Evolutionary conservation across 2,329 filamentous ascomycete genomes (phyloP), one percentile per base, ranked within the genome.

Genomic region (Pseudohalonectria lignicola): DNA sequence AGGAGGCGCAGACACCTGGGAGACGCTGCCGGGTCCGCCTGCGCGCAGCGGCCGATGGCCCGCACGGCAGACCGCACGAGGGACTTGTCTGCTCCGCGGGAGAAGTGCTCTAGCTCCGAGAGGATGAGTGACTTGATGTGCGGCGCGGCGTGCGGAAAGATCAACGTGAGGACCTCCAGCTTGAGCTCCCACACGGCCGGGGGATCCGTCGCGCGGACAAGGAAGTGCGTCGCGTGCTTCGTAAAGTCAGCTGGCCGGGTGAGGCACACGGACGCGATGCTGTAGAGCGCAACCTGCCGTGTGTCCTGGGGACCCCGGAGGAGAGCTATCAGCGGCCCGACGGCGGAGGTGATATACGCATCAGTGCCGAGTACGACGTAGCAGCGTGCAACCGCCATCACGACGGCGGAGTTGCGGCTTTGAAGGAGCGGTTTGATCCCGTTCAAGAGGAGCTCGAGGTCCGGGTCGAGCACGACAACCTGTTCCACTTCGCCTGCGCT

Each of bases 81-180:
- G 1, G 78, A 73, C 44, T 82, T 78, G 54, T 94, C 80, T 11
- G 57, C 67, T 4, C 76, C 79, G 42, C 81, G 76, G 1, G 85
- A 86, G 57, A 96, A 96, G 61, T 96, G 90, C 52, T 94, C 88
- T 5, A 98, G 71, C 55, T 98, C 92, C 47, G 84, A 88, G 36
- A 98, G 70, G 33, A 96, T 86, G 6, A 98, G 70, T 40, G 83
- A 84, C 57, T 94, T 93, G 42, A 83, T 66, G 42, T 86, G 79
- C 9, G 74, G 57, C 5, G 80, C 78, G 46, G 80, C 80, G 53
- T 94, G 74, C 0, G 90, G 87, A 50, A 96, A 98, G 47, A 96
- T 79, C 43, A 98, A 69, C 0, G 92, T 90, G 39, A 96, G 67
- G 4, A 94, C 66, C 57, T 98, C 93, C 19, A 98, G 69, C 60